Evolutionary conservation across 2,329 filamentous ascomycete species (phyloP).

Genomic region (Pyricularia grisea): DNA sequence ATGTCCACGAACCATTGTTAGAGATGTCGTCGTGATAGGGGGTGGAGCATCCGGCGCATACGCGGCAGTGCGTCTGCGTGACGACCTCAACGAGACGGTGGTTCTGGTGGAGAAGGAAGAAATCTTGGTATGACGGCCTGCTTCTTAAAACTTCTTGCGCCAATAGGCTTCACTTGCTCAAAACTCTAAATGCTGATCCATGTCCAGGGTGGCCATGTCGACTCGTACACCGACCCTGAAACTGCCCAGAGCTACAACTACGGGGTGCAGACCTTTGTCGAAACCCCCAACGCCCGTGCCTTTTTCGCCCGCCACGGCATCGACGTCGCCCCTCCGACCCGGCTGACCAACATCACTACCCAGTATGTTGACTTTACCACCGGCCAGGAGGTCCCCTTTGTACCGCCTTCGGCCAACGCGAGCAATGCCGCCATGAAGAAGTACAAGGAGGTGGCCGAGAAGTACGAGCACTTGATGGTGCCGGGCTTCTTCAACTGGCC

Average conservation of each 20-base stretch:
- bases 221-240: conserved; percentile 35
- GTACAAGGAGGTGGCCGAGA: conserved; percentile 10
- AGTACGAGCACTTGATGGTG: conserved; percentile 13
- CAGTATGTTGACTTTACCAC: conserved; percentile 21
- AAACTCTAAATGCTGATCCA: background rate
- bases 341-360: conserved; percentile 12
- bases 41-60: conserved; percentile 27
- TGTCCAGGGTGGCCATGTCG: conserved; percentile 35
- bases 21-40: conserved; percentile 25
- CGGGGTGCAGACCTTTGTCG: conserved; percentile 26
- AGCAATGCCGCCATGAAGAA: conserved; percentile 6
- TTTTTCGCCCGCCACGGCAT: conserved; percentile 37
- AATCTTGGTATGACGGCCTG: conserved; percentile 18
- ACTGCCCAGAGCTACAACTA: conserved; percentile 23
- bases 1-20: conserved; percentile 9
- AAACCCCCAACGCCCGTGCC: conserved; percentile 25
- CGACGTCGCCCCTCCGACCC: conserved; percentile 13
- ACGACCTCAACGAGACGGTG: conserved; percentile 23
- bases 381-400: conserved; percentile 12
- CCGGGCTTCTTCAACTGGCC: conserved; percentile 8
- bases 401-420: conserved; percentile 5
- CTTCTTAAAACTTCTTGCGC: background rate
- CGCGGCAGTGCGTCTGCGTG: conserved; percentile 24
- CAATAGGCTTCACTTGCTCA: background rate
- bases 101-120: conserved; percentile 24